A percentile compares a stretch with the other conserved stretches of the same genome.
phyloP scores from a whole-genome alignment of 2,329 filamentous ascomycete species.

The Mollisiaceae sp. region DNA sequence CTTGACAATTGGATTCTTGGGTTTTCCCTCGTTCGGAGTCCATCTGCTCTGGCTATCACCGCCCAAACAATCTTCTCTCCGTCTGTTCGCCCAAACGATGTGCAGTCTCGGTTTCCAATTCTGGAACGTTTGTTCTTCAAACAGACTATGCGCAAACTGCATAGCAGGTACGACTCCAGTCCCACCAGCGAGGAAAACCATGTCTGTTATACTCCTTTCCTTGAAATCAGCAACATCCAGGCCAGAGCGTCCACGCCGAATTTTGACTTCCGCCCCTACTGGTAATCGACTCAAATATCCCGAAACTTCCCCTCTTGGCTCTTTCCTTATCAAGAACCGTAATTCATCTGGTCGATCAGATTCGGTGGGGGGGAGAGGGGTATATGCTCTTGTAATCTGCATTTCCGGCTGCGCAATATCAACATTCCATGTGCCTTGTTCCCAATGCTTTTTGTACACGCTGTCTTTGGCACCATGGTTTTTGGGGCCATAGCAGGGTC shows the following conservation, averaged over 20 bases:
- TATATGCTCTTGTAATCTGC: slow-evolving; percentile 91
- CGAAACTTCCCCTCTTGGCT: slow-evolving; percentile 84
- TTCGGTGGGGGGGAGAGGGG: slow-evolving; percentile 70
- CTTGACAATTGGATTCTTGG: slow-evolving; percentile 57
- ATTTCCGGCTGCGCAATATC: slow-evolving; percentile 94
- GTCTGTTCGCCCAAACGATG: slow-evolving; percentile 83
- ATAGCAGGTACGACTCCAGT: slow-evolving; percentile 91
- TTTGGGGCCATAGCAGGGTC: slow-evolving; percentile 43
- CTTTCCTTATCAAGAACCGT: slow-evolving; percentile 77
- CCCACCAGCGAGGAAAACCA: slow-evolving; percentile 89
- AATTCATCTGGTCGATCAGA: slow-evolving; percentile 51
- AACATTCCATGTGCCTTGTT: slow-evolving; percentile 79
- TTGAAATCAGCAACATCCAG: slow-evolving; percentile 48
- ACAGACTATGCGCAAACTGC: slow-evolving; percentile 73
- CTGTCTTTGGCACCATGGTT: slow-evolving; percentile 1
- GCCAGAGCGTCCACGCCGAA: slow-evolving; percentile 75
- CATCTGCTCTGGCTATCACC: slow-evolving; percentile 7
- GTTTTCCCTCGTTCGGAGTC: slow-evolving; percentile 21
- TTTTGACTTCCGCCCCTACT: slow-evolving; percentile 67
- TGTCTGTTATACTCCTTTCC: slow-evolving; percentile 43
- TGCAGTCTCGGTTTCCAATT: slow-evolving; percentile 55
- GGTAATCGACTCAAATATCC: slow-evolving; percentile 73
- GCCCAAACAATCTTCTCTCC: slow-evolving; percentile 69
- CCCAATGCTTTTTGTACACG: slow-evolving; percentile 56
- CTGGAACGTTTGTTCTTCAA: slow-evolving; percentile 47